Percentiles rank a stretch among this genome's conserved stretches.
phyloP scores from a whole-genome alignment of 371 early-diverging fungal species.

The Mucor ambiguus region DNA sequence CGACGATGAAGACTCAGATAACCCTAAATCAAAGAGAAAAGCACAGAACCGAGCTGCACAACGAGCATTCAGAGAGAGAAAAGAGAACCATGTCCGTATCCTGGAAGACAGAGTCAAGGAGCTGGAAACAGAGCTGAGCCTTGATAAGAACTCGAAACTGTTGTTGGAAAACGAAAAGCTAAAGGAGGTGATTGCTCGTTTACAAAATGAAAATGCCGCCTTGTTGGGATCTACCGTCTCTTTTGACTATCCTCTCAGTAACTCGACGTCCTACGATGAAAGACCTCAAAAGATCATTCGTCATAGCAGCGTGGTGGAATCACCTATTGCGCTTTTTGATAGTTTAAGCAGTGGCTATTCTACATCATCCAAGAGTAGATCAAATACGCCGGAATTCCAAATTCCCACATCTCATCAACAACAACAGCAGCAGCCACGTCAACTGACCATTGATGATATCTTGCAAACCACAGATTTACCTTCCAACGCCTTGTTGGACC shows the following conservation, averaged over 20 bases:
- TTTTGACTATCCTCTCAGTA: constrained; percentile 48
- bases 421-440: neutral
- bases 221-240: constrained; percentile 45
- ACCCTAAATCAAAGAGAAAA: constrained; percentile 56
- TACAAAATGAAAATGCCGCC: constrained; percentile 53
- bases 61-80: constrained; percentile 75
- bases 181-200: constrained; percentile 45
- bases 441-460: constrained; percentile 18
- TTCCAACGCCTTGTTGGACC: constrained; percentile 19
- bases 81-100: constrained; percentile 64
- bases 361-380: constrained; percentile 15
- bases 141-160: constrained; percentile 30
- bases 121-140: constrained; percentile 52
- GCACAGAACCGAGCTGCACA: constrained; percentile 79
- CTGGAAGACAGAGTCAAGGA: constrained; percentile 70
- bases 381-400: constrained; percentile 22
- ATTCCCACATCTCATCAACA: neutral
- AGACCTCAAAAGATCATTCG: constrained; percentile 33
- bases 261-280: constrained; percentile 2
- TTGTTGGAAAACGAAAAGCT: constrained; percentile 56
- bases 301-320: neutral
- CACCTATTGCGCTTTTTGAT: constrained; percentile 13
- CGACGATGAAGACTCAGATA: constrained; percentile 31
- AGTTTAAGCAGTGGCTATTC: constrained; percentile 14
- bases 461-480: constrained; percentile 13